phyloP scores from a whole-genome alignment of 306 rosid genomes.

The Rubus idaeus region DNA sequence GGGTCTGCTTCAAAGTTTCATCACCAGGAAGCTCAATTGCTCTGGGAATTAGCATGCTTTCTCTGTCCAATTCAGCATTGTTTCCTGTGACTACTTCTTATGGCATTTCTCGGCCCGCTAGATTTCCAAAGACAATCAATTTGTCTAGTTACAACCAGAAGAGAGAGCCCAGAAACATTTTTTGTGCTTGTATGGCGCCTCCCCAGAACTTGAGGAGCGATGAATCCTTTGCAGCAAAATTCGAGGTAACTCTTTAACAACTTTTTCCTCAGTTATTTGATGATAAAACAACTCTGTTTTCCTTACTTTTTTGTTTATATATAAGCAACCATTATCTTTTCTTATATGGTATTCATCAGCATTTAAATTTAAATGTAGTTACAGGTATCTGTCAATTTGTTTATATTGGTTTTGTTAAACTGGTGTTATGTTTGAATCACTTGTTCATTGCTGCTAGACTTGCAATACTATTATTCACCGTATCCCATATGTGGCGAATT shows the following conservation, averaged over 20 bases:
- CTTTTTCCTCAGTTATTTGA: not conserved
- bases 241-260: conserved; percentile 45
- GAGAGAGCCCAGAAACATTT: conserved; percentile 41
- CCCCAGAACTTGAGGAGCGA: conserved; percentile 57
- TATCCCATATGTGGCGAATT: not conserved
- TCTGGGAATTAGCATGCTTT: conserved; percentile 48
- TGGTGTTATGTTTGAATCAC: not conserved
- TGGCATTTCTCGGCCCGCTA: conserved; percentile 37
- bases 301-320: not conserved
- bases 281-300: not conserved
- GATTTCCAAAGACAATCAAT: conserved; percentile 27
- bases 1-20: conserved; percentile 24
- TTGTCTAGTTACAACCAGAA: conserved; percentile 26
- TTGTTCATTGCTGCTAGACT: not conserved
- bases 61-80: conserved; percentile 44
- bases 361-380: not conserved
- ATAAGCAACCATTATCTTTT: not conserved
- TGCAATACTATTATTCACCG: not conserved
- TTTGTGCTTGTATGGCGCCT: conserved; percentile 85
- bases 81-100: conserved; percentile 41
- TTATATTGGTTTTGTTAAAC: not conserved
- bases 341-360: not conserved
- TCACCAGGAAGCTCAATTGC: conserved; percentile 12
- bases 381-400: not conserved
- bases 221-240: conserved; percentile 53